Percentiles rank a stretch among this genome's conserved stretches.
These are phyloP conservation scores for Graphilbum fragrans DNA, from an alignment of 2,329 filamentous ascomycete species.

Conservation along the genomic window DNA sequence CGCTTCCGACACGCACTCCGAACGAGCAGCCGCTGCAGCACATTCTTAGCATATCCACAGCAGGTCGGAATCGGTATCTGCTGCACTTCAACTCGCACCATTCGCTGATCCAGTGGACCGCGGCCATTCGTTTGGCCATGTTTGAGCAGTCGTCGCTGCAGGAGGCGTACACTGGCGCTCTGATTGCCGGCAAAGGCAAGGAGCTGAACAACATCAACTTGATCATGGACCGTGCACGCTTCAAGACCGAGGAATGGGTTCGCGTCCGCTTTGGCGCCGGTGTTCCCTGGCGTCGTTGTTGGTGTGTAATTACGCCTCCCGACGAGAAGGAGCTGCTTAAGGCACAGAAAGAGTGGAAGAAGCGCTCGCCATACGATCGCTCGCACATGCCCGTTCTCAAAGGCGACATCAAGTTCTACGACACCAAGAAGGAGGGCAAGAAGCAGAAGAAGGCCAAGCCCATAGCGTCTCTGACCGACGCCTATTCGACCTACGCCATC, in stretches of 20 bases:
- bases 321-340: slow-evolving; percentile 88
- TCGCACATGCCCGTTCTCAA: slow-evolving; percentile 55
- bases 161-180: slow-evolving; percentile 89
- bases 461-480: slow-evolving; percentile 83
- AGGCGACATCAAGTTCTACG: slow-evolving; percentile 91
- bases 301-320: slow-evolving; percentile 87
- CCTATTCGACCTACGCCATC: slow-evolving; percentile 86
- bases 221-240: slow-evolving; percentile 71
- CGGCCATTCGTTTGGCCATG: slow-evolving; percentile 85
- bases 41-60: slow-evolving; percentile 89
- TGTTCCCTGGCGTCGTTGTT: slow-evolving; percentile 91
- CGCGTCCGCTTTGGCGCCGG: slow-evolving; percentile 90
- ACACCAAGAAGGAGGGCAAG: slow-evolving; percentile 59
- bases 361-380: slow-evolving; percentile 72
- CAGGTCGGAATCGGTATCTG: slow-evolving; percentile 87
- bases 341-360: slow-evolving; percentile 70
- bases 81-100: slow-evolving; percentile 94
- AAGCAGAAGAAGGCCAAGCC: slow-evolving; percentile 85
- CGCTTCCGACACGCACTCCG: slow-evolving; percentile 68
- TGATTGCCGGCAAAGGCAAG: slow-evolving; percentile 92
- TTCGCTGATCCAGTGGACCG: slow-evolving; percentile 90
- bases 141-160: slow-evolving; percentile 88
- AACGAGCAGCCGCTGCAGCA: slow-evolving; percentile 79
- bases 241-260: slow-evolving; percentile 83
- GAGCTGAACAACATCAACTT: slow-evolving; percentile 76